These are phyloP conservation scores for Plasmopara halstedii DNA, from an alignment of 352 stramenopile genomes.

Conservation along the genomic window DNA sequence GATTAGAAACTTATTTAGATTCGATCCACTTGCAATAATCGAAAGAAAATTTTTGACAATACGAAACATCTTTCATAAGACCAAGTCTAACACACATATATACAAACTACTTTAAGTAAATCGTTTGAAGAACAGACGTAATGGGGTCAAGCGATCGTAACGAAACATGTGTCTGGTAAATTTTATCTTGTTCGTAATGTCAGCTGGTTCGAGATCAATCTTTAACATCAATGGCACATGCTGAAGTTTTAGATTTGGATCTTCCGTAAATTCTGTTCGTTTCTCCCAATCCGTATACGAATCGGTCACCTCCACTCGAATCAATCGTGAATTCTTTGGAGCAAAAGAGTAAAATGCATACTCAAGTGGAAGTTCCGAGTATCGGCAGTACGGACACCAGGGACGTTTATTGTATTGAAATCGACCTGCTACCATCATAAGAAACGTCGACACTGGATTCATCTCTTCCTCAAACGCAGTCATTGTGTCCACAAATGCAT, in stretches of 20 bases:
- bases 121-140: constrained; percentile 32
- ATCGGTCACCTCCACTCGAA: constrained; percentile 57
- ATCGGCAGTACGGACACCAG: constrained; percentile 80
- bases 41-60: background rate
- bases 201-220: constrained; percentile 12
- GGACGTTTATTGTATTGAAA: constrained; percentile 59
- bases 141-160: constrained; percentile 38
- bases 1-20: constrained; percentile 4
- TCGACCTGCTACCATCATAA: constrained; percentile 65
- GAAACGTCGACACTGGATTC: constrained; percentile 33
- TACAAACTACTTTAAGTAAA: no score
- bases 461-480: constrained; percentile 25
- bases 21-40: background rate
- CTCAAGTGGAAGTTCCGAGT: constrained; percentile 60
- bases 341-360: constrained; percentile 70
- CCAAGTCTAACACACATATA: no score
- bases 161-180: constrained; percentile 39
- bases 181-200: constrained; percentile 18
- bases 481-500: constrained; percentile 27
- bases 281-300: constrained; percentile 61
- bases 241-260: constrained; percentile 40
- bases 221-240: constrained; percentile 50
- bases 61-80: no score
- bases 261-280: constrained; percentile 45
- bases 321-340: constrained; percentile 38